These are phyloP conservation scores for Ambrosia trifida DNA, from an alignment of 129 eudicot genomes.

Conservation along the genomic window DNA sequence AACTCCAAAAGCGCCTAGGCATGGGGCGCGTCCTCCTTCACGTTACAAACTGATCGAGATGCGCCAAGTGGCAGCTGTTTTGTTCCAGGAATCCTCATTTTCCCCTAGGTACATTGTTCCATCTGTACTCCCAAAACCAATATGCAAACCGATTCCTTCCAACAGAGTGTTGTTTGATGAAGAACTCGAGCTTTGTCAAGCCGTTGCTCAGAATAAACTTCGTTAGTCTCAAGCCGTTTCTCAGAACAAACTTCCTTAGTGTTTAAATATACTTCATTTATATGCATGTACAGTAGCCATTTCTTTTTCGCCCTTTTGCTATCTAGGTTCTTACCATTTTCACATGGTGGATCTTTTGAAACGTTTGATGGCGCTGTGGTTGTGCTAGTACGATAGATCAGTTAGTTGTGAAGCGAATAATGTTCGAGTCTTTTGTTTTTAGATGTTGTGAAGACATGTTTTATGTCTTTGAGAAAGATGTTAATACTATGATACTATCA, in stretches of 20 bases:
- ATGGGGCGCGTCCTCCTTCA: constrained; percentile 87
- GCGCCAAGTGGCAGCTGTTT: constrained; percentile 83
- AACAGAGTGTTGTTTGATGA: constrained; percentile 83
- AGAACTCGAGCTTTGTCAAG: constrained; percentile 79
- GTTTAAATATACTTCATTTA: background rate
- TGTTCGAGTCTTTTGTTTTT: constrained; percentile 16
- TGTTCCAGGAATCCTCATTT: constrained; percentile 69
- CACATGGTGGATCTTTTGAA: background rate
- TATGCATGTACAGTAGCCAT: constrained; percentile 34
- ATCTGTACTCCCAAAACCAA: constrained; percentile 53
- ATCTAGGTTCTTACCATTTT: constrained; percentile 11
- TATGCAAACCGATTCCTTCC: constrained; percentile 70
- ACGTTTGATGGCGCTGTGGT: constrained; percentile 20
- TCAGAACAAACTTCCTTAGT: constrained; percentile 87
- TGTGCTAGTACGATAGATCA: background rate
- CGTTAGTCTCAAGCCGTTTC: constrained; percentile 93
- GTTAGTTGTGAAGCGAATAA: constrained; percentile 27
- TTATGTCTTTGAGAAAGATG: background rate
- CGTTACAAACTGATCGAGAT: constrained; percentile 67
- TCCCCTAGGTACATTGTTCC: constrained; percentile 67
- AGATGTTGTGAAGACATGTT: constrained; percentile 1
- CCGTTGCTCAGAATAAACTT: constrained; percentile 95
- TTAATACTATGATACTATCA: no score
- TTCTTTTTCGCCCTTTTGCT: constrained; percentile 16
- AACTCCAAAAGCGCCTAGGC: constrained; percentile 95